These are phyloP conservation scores for Mycena galopus DNA, from an alignment of 768 basidiomycete genomes.

Conservation along the genomic window DNA sequence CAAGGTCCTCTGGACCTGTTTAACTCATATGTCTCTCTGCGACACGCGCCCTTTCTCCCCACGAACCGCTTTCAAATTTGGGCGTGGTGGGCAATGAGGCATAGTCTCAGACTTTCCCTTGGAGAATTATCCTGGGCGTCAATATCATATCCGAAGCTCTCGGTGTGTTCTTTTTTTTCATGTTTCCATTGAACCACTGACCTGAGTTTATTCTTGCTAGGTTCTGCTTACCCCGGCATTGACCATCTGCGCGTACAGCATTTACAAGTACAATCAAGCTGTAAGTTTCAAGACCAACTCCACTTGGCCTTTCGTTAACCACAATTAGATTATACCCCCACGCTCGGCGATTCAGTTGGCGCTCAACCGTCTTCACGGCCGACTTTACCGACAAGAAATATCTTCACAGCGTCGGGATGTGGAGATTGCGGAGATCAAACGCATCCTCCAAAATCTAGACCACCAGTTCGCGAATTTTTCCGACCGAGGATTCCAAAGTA, in stretches of 20 bases:
- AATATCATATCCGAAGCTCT: slow-evolving; percentile 18
- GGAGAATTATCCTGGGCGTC: slow-evolving; percentile 24
- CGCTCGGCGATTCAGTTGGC: slow-evolving; percentile 25
- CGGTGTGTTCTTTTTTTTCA: background rate
- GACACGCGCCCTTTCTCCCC: background rate
- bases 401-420: slow-evolving; percentile 5
- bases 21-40: background rate
- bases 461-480: background rate
- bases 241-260: slow-evolving; percentile 7
- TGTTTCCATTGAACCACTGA: background rate
- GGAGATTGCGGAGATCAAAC: slow-evolving; percentile 26
- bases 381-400: slow-evolving; percentile 11
- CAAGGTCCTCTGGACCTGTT: background rate
- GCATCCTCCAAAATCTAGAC: slow-evolving; percentile 24
- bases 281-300: background rate
- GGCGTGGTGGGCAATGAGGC: slow-evolving; percentile 18
- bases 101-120: slow-evolving; percentile 19
- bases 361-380: slow-evolving; percentile 16
- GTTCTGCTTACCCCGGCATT: slow-evolving; percentile 25
- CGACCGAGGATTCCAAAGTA: background rate
- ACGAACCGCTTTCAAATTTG: slow-evolving; percentile 17
- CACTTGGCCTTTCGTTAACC: background rate
- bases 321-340: slow-evolving; percentile 11
- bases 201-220: slow-evolving; percentile 7
- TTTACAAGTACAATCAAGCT: slow-evolving; percentile 30